These are phyloP conservation scores for Echeveria elegans DNA, from an alignment of 164 flowering plant species.

Conservation along the genomic window DNA sequence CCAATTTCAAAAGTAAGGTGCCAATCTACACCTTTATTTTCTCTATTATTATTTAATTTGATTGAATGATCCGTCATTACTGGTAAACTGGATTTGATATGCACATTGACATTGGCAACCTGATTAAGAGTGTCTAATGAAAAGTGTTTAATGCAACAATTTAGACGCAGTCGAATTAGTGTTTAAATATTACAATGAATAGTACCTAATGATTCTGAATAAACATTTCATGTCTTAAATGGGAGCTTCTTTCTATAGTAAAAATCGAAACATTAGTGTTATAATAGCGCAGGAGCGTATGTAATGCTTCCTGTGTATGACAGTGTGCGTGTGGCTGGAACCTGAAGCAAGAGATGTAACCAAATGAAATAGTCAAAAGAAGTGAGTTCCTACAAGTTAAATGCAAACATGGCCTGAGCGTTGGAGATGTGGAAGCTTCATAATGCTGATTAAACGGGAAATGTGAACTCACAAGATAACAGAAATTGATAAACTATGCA, in stretches of 20 bases:
- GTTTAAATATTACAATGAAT: not conserved
- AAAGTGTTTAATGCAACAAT: not conserved
- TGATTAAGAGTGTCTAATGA: not conserved
- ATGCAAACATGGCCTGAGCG: not conserved
- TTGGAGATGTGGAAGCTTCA: constrained; percentile 5
- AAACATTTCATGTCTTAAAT: too few species aligned
- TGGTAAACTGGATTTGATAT: not conserved
- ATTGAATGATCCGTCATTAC: not conserved
- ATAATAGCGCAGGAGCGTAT: not conserved
- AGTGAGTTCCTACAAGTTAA: not conserved
- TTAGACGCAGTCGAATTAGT: not conserved
- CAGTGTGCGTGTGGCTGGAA: not conserved
- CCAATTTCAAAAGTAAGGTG: not conserved
- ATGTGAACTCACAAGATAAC: not conserved
- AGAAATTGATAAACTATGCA: not conserved
- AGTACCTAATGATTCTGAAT: not conserved
- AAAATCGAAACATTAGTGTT: too few species aligned
- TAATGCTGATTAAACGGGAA: not conserved
- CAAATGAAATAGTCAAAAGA: not conserved
- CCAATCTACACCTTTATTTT: not conserved
- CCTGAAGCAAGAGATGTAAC: too few species aligned
- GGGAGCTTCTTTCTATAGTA: too few species aligned
- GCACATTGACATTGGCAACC: not conserved
- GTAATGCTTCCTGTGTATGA: not conserved
- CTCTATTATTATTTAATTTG: not conserved